Evolutionary conservation across 257 asterid genomes (phyloP).

Genomic region (Galeopsis tetrahit): DNA sequence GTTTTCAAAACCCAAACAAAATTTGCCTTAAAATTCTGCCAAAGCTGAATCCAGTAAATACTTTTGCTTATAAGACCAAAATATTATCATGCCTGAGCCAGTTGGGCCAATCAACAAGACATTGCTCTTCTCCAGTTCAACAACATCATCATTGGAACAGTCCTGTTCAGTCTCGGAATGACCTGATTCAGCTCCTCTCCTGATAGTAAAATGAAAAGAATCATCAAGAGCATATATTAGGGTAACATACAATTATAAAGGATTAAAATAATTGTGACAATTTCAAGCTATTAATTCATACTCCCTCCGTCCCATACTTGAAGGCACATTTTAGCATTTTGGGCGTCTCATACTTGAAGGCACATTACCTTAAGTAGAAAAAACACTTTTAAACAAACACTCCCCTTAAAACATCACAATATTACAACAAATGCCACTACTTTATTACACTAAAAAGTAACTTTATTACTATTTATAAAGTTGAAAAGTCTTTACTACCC

Average conservation of each 20-base stretch:
- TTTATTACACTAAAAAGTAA: too few relatives aligned
- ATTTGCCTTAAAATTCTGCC: background rate
- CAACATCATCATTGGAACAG: conserved; percentile 51
- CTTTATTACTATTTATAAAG: too few relatives aligned
- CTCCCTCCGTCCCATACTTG: too few relatives aligned
- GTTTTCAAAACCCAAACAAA: too few relatives aligned
- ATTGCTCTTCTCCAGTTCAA: conserved; percentile 96
- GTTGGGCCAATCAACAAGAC: conserved; percentile 93
- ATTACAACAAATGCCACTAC: too few relatives aligned
- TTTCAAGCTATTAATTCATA: conserved; percentile 14
- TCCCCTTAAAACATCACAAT: too few relatives aligned
- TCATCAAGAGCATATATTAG: conserved; percentile 25
- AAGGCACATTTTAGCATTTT: too few relatives aligned
- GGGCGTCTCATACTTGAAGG: too few relatives aligned
- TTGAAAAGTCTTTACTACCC: too few relatives aligned
- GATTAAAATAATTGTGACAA: conserved; percentile 17
- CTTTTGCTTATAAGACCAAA: conserved; percentile 26
- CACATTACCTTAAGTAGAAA: too few relatives aligned
- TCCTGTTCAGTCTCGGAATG: conserved; percentile 45
- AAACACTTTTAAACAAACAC: too few relatives aligned
- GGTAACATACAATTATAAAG: conserved; percentile 26
- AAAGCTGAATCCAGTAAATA: conserved; percentile 15
- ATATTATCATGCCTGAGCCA: conserved; percentile 75
- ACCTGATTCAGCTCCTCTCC: conserved; percentile 51
- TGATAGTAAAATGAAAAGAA: conserved; percentile 39